Base-by-base conservation (phyloP, 192 early-diverging fungal species). In the Phlyctochytrium planicorne region DNA sequence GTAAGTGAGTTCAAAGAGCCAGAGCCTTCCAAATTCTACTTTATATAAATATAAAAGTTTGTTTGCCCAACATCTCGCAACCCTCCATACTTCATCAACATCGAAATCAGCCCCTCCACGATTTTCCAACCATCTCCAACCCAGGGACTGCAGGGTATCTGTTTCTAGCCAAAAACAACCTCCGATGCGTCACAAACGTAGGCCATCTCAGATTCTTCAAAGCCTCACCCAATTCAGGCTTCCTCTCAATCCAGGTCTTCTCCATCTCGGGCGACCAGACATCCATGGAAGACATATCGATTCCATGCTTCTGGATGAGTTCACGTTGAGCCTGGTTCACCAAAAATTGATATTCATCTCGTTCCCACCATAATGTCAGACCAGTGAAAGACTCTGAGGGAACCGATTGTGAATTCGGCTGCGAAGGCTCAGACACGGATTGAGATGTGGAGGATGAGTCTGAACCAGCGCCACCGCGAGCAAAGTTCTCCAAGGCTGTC, bases 301-400 rank as follows among this genome's bases (percentile, higher is more conserved):
- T 68, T n/a, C n/a, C n/a, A n/a, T n/a, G n/a, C n/a, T n/a, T n/a
- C n/a, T n/a, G n/a, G n/a, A n/a, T n/a, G n/a, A n/a, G n/a, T n/a
- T n/a, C n/a, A n/a, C n/a, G n/a, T n/a, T n/a, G n/a, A n/a, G n/a
- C n/a, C n/a, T n/a, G n/a, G n/a, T n/a, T n/a, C n/a, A n/a, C n/a
- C n/a, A n/a, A n/a, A n/a, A n/a, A n/a, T n/a, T n/a, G n/a, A 47
- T 47, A 82, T 53, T 82, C 75, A 34, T 82, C 77, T 20, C 80
- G 77, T 62, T 82, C 80, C 71, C 74, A 82, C 30, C 62, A 64
- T 47, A 82, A 40, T 2, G 67, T 67, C 29, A 69, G n/a, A n/a
- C n/a, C n/a, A n/a, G n/a, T n/a, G n/a, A n/a, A n/a, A n/a, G n/a
- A n/a, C n/a, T n/a, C n/a, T n/a, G n/a, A 61, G n/a, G 29, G n/a